Conservation (phyloP, 2,329 filamentous ascomycete genomes). For the Lecanosticta acicola region DNA sequence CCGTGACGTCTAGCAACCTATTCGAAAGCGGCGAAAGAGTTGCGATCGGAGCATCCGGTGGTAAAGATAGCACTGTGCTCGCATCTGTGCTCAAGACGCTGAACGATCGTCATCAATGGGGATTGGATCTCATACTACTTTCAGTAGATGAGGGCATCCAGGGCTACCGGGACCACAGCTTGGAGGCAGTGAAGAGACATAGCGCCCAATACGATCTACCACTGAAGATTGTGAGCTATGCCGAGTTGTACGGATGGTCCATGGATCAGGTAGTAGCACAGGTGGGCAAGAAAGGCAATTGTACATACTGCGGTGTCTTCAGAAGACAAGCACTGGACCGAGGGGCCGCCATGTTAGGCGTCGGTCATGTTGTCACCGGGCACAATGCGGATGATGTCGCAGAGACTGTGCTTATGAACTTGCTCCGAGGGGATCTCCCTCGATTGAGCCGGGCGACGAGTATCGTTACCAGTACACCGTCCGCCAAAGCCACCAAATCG, state of each 20-base stretch:
- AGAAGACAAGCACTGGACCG: constrained; percentile 88
- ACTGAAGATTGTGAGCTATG: constrained; percentile 86
- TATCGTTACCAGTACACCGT: constrained; percentile 67
- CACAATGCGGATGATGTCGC: constrained; percentile 98
- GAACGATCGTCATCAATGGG: constrained; percentile 84
- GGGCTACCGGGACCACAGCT: constrained; percentile 89
- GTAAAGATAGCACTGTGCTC: constrained; percentile 94
- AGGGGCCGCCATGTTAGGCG: constrained; percentile 78
- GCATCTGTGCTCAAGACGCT: constrained; percentile 91
- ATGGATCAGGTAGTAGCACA: constrained; percentile 98
- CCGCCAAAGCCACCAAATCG: constrained; percentile 16
- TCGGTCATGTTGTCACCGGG: constrained; percentile 91
- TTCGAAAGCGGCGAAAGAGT: constrained; percentile 80
- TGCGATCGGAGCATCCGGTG: constrained; percentile 92
- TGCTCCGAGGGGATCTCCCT: constrained; percentile 83
- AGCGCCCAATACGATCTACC: constrained; percentile 86
- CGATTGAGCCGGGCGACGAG: constrained; percentile 81
- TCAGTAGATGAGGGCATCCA: constrained; percentile 97
- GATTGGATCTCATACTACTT: constrained; percentile 75
- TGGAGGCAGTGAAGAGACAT: constrained; percentile 95
- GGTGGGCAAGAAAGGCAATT: constrained; percentile 96
- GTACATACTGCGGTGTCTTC: constrained; percentile 97
- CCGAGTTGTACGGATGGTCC: constrained; percentile 93
- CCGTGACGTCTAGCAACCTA: constrained; percentile 73
- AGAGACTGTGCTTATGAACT: constrained; percentile 96